Evolutionary conservation across 208 protist species (phyloP).

Genomic region (Trypanosoma melophagium): DNA sequence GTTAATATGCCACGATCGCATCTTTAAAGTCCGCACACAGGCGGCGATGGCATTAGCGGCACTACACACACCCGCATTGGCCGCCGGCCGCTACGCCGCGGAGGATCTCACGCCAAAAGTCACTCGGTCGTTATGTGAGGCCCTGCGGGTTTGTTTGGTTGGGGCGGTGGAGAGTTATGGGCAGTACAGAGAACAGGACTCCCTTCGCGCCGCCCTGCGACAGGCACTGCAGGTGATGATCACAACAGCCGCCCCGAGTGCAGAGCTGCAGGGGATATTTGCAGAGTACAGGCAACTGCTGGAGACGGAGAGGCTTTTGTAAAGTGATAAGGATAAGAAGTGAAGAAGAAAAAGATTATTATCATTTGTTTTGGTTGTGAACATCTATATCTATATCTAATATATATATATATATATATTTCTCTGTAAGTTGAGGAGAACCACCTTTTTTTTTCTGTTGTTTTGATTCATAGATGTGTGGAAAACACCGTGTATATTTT

Average conservation of each 20-base stretch:
- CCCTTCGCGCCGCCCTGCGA: constrained; percentile 43
- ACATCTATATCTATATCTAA: not conserved
- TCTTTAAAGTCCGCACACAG: constrained; percentile 86
- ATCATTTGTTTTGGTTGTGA: not conserved
- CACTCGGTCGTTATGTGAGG: constrained; percentile 57
- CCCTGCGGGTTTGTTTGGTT: constrained; percentile 34
- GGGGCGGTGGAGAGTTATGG: constrained; percentile 53
- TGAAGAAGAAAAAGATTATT: not conserved
- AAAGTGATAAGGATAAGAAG: not conserved
- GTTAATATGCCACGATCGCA: constrained; percentile 54
- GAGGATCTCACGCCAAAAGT: constrained; percentile 50
- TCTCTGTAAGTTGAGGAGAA: not conserved
- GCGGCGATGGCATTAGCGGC: constrained; percentile 55
- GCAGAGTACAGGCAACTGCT: constrained; percentile 46
- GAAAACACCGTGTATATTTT: not conserved
- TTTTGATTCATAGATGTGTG: not conserved
- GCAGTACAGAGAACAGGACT: constrained; percentile 68
- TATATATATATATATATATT: not conserved
- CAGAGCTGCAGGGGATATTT: constrained; percentile 55
- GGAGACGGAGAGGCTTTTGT: constrained; percentile 46
- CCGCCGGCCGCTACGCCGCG: constrained; percentile 31
- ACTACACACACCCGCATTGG: constrained; percentile 30
- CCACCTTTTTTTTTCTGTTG: not conserved
- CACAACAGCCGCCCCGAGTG: constrained; percentile 50
- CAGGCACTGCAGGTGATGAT: constrained; percentile 42